Percentiles rank a stretch among this genome's conserved stretches.
Conservation (phyloP, 73 alveolate genomes). For the Stentor coeruleus region DNA sequence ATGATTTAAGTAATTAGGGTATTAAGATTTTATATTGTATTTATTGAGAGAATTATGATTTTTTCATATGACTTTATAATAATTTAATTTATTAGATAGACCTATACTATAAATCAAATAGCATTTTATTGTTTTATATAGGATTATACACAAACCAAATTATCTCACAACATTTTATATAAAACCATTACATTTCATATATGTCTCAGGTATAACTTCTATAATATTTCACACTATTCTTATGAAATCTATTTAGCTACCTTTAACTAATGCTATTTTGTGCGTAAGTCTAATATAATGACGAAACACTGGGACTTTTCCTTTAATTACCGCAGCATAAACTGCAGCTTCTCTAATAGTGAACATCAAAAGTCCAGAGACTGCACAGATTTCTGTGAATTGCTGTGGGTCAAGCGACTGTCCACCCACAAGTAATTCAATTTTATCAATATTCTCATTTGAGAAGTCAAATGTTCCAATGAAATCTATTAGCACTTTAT, state of each 20-base stretch:
- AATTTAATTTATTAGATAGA: no score
- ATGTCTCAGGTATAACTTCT: no score
- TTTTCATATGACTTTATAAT: no score
- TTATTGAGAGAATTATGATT: no score
- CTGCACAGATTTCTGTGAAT: conserved; percentile 4
- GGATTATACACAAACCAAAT: no score
- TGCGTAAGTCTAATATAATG: background rate
- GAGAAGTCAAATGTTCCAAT: background rate
- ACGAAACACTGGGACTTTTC: background rate
- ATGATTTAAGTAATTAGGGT: no score
- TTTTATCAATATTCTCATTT: background rate
- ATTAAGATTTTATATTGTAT: no score
- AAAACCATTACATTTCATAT: no score
- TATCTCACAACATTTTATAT: no score
- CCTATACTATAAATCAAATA: no score
- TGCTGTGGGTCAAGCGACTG: background rate
- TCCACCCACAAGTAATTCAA: background rate
- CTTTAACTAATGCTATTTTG: conserved; percentile 1
- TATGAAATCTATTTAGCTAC: background rate
- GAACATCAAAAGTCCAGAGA: conserved; percentile 11
- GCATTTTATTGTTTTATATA: no score
- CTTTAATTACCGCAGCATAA: background rate
- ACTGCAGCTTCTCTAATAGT: conserved; percentile 17
- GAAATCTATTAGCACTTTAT: background rate
- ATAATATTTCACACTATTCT: no score